phyloP scores from a whole-genome alignment of 345 rosid genomes.

The Lumnitzera racemosa region DNA sequence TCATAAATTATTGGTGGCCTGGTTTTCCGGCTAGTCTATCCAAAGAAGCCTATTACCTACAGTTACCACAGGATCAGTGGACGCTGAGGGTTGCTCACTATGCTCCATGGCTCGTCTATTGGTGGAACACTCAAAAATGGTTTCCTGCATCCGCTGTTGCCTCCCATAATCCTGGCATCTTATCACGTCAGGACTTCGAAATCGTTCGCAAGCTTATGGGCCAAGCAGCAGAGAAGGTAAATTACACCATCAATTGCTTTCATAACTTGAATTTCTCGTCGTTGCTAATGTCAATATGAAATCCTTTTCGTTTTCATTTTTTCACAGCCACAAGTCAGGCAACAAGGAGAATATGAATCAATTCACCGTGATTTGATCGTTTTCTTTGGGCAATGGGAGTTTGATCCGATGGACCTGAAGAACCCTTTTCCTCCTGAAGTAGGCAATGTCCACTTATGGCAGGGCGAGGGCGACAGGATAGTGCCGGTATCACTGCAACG shows the following conservation, averaged over 20 bases:
- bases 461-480: conserved; percentile 63
- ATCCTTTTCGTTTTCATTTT: background rate
- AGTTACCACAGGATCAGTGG: conserved; percentile 43
- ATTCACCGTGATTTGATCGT: conserved; percentile 50
- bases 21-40: conserved; percentile 39
- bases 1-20: conserved; percentile 57
- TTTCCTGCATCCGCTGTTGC: conserved; percentile 30
- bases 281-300: too few relatives aligned
- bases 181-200: conserved; percentile 28
- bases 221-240: conserved; percentile 14
- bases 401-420: conserved; percentile 52
- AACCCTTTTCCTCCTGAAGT: conserved; percentile 52
- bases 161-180: conserved; percentile 15
- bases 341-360: conserved; percentile 64
- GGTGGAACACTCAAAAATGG: conserved; percentile 60
- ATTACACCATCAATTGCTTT: background rate
- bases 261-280: too few relatives aligned
- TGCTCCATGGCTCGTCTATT: conserved; percentile 37
- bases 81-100: conserved; percentile 42
- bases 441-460: conserved; percentile 61
- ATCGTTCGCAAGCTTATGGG: conserved; percentile 16
- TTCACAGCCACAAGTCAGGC: conserved; percentile 20
- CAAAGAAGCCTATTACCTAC: conserved; percentile 32
- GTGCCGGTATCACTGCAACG: conserved; percentile 42
- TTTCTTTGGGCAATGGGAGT: conserved; percentile 74